Percentiles rank a stretch among this genome's conserved stretches.
Evolutionary conservation across 345 rosid genomes (phyloP).

Genomic region (Excoecaria cochinchinensis): DNA sequence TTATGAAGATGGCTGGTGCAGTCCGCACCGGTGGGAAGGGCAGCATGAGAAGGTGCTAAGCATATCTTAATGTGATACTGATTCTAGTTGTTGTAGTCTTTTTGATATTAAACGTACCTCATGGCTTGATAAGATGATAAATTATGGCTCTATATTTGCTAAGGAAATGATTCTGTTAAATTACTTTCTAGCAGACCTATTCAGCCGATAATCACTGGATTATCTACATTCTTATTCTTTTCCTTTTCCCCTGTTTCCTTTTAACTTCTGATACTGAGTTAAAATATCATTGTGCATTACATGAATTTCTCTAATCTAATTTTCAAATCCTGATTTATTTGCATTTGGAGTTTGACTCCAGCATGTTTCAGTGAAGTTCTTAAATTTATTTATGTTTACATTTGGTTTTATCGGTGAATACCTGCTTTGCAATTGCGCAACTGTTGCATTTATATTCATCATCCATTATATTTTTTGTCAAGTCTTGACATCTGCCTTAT

Average conservation of each 20-base stretch:
- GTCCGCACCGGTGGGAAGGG: slow-evolving; percentile 99
- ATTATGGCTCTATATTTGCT: background rate
- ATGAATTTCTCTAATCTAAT: background rate
- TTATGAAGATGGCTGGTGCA: slow-evolving; percentile 90
- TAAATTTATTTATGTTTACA: background rate
- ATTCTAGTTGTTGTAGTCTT: background rate
- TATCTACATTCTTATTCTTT: background rate
- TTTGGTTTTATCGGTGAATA: background rate
- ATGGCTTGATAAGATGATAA: background rate
- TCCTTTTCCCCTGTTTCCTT: background rate
- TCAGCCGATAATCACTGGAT: background rate
- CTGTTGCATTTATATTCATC: background rate
- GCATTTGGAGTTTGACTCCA: background rate
- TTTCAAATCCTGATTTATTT: background rate
- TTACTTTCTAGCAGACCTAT: background rate
- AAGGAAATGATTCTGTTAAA: background rate
- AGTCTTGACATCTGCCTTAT: background rate
- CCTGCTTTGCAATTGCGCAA: background rate
- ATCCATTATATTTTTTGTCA: background rate
- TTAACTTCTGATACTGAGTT: background rate
- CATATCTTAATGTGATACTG: background rate
- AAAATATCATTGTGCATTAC: background rate
- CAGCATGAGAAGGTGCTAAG: slow-evolving; percentile 70
- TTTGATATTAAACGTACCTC: background rate
- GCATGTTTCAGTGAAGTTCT: background rate